Evolutionary conservation across 768 basidiomycete species (phyloP).

Genomic region (Mrakia gelida): DNA sequence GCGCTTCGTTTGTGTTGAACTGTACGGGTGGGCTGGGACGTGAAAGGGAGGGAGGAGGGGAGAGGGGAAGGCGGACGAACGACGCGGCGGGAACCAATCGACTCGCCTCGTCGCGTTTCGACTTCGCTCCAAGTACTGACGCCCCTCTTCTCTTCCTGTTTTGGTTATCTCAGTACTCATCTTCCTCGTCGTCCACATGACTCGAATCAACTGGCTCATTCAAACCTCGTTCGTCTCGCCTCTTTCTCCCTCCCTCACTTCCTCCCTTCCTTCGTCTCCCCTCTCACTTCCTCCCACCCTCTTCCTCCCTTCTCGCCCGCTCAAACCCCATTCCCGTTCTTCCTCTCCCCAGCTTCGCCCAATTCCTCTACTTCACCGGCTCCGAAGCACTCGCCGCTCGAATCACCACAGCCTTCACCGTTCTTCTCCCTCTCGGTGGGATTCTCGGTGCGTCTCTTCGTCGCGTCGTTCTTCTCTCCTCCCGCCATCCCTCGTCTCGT

Average conservation of each 20-base stretch:
- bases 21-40: too few relatives aligned
- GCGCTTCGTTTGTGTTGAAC: background rate
- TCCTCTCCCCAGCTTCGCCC: background rate
- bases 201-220: constrained; percentile 44
- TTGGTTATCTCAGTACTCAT: constrained; percentile 35
- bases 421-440: constrained; percentile 46
- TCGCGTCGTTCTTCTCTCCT: background rate
- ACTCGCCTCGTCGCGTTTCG: background rate
- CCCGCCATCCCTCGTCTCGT: background rate
- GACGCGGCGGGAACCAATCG: background rate
- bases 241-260: background rate
- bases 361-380: constrained; percentile 21
- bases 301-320: background rate
- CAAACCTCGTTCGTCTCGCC: constrained; percentile 14
- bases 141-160: background rate
- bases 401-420: constrained; percentile 41
- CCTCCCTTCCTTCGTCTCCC: too few relatives aligned
- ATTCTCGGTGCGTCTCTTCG: constrained; percentile 32
- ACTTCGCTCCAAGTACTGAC: background rate
- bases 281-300: background rate
- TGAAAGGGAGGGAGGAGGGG: background rate
- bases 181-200: constrained; percentile 45
- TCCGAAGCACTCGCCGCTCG: background rate
- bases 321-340: background rate
- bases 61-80: background rate